Evolutionary conservation across 768 basidiomycete species (phyloP), one percentile per base, ranked within the genome.

Genomic region (Lanmaoa pseudosensibilis): DNA sequence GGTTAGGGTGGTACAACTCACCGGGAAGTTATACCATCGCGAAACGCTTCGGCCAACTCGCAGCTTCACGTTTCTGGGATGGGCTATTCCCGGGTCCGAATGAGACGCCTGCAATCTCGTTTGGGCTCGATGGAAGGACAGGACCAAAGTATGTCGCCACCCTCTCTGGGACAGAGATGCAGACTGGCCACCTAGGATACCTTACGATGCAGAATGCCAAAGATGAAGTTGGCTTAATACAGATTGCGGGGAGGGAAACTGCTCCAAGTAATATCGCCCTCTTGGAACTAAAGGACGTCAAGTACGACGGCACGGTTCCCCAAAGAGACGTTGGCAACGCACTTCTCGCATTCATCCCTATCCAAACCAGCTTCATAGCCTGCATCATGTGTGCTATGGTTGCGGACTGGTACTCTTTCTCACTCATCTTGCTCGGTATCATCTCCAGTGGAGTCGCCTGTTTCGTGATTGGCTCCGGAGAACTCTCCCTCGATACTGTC

Each of bases 1-100:
- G 68, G 70, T 37, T 75, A 3, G 73, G 74, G 8, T 75, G 68
- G 69, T 73, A 75, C 50, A 75, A 75, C 43, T 72, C 73, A 8
- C 74, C 75, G 0, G 74, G 74, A 13, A 72, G 74, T 51, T 73
- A 72, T 25, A 65, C 59, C 1, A 50, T 75, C 21, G 74, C 73
- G 4, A 75, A 68, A 50, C 61, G 50, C 16, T 75, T 70, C 21
- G 71, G 70, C 13, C 64, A 65, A 27, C 32, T 74, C 11, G 71
- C 73, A 8, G 54, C 53, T 15, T 59, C 66, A 5, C 62, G 63
- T 19, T 21, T 73, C 44, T 73, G 72, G 72, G 65, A 68, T 50
- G 72, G 69, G 10, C 54, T 73, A 1, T 74, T 68, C 46, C 72
- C 72, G 8, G 72, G 72, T 12, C 59, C 56, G 18, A 65, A 66